phyloP scores from a whole-genome alignment of 345 rosid species.

The Ricinus communis region DNA sequence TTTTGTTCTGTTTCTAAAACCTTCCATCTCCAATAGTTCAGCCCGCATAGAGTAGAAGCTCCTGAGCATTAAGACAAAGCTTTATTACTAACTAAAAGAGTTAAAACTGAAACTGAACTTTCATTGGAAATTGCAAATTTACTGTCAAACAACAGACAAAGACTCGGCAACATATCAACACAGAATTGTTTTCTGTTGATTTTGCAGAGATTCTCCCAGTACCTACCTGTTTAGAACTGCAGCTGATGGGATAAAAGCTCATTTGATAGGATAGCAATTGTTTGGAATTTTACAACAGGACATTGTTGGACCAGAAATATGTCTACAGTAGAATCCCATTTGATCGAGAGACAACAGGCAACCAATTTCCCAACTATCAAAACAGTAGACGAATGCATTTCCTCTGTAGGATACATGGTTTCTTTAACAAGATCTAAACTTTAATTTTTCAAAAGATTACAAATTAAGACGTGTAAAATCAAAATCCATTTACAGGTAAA shows the following conservation, averaged over 20 bases:
- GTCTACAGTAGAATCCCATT: not conserved
- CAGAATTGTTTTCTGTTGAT: not conserved
- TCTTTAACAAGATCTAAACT: not conserved
- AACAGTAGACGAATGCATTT: too few relatives aligned
- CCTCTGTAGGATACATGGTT: not conserved
- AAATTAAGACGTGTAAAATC: constrained; percentile 6
- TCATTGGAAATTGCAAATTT: not conserved
- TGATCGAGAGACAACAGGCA: not conserved
- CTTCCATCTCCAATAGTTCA: too few relatives aligned
- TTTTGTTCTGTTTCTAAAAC: too few relatives aligned
- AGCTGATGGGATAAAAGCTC: not conserved
- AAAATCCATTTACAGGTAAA: constrained; percentile 21
- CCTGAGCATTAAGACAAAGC: too few relatives aligned
- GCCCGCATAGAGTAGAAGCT: too few relatives aligned
- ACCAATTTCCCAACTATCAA: too few relatives aligned
- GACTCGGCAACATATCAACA: not conserved
- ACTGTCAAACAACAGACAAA: not conserved
- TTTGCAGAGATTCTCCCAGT: not conserved
- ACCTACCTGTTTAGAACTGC: not conserved
- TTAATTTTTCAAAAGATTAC: not conserved
- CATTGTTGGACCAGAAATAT: not conserved
- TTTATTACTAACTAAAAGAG: too few relatives aligned
- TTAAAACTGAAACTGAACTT: not conserved
- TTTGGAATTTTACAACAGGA: not conserved
- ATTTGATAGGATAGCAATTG: not conserved